phyloP scores from a whole-genome alignment of 2,329 filamentous ascomycete genomes.

The Fusarium sp. region DNA sequence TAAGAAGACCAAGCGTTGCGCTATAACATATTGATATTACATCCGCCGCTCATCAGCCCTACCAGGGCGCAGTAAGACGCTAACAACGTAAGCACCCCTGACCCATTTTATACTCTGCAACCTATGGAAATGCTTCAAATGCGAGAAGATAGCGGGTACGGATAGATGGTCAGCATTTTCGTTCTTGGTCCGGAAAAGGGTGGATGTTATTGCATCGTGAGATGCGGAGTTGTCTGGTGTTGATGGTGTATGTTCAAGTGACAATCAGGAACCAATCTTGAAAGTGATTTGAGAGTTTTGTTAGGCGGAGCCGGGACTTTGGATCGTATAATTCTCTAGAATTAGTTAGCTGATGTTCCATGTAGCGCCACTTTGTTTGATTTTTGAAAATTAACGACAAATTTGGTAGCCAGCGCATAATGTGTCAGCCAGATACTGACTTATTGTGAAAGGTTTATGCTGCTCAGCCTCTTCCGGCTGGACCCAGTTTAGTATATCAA shows the following conservation, averaged over 20 bases:
- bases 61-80: neutral
- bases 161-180: neutral
- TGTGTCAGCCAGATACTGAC: neutral
- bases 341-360: neutral
- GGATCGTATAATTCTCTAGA: neutral
- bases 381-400: neutral
- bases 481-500: neutral
- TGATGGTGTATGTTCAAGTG: neutral
- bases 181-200: neutral
- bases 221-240: neutral
- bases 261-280: neutral
- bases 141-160: neutral
- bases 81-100: neutral
- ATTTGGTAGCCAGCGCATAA: neutral
- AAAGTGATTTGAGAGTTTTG: neutral
- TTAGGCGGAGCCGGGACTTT: neutral
- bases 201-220: neutral
- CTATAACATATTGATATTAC: neutral
- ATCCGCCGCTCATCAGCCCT: conserved; percentile 17
- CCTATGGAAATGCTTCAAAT: neutral
- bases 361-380: neutral
- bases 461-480: neutral
- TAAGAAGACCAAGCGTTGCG: neutral
- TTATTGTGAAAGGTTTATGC: neutral
- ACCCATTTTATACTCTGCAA: neutral